A percentile compares a stretch with the other conserved stretches of the same genome.
phyloP scores from a whole-genome alignment of 2,329 filamentous ascomycete species.

The Amylocarpus encephaloides region DNA sequence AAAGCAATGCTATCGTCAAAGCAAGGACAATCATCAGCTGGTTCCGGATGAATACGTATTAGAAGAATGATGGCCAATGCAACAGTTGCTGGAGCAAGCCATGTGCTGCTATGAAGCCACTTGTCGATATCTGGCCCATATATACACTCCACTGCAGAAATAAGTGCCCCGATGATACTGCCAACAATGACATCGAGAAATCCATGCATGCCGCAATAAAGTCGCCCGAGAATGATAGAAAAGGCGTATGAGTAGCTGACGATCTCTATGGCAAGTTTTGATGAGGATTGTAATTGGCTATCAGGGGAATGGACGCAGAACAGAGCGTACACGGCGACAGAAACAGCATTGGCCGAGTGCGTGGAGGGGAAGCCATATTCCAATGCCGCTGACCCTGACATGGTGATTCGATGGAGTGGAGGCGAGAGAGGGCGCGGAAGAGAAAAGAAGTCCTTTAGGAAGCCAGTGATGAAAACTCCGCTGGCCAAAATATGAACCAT shows the following conservation, averaged over 20 bases:
- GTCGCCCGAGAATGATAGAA: slow-evolving; percentile 82
- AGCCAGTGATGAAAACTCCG: slow-evolving; percentile 83
- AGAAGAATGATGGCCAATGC: slow-evolving; percentile 64
- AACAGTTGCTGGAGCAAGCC: slow-evolving; percentile 57
- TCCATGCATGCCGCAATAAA: slow-evolving; percentile 99
- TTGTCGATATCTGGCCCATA: slow-evolving; percentile 57
- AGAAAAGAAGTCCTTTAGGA: slow-evolving; percentile 90
- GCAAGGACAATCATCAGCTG: slow-evolving; percentile 92
- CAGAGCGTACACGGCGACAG: slow-evolving; percentile 80
- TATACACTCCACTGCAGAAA: slow-evolving; percentile 54
- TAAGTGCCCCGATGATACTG: slow-evolving; percentile 64
- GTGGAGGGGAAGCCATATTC: slow-evolving; percentile 98
- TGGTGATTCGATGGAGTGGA: slow-evolving; percentile 87
- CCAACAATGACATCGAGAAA: slow-evolving; percentile 87
- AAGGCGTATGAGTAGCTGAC: slow-evolving; percentile 77
- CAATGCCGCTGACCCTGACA: slow-evolving; percentile 90
- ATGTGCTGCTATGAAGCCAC: slow-evolving; percentile 61
- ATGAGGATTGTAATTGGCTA: slow-evolving; percentile 52
- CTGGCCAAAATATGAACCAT: slow-evolving; percentile 70
- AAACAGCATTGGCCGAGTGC: slow-evolving; percentile 94
- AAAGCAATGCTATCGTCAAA: slow-evolving; percentile 96
- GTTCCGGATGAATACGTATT: slow-evolving; percentile 88
- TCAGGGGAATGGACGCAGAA: slow-evolving; percentile 61
- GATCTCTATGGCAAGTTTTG: slow-evolving; percentile 57
- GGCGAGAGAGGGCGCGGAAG: slow-evolving; percentile 87